Evolutionary conservation across 2,329 filamentous ascomycete genomes (phyloP).

Genomic region (Apiospora marii): DNA sequence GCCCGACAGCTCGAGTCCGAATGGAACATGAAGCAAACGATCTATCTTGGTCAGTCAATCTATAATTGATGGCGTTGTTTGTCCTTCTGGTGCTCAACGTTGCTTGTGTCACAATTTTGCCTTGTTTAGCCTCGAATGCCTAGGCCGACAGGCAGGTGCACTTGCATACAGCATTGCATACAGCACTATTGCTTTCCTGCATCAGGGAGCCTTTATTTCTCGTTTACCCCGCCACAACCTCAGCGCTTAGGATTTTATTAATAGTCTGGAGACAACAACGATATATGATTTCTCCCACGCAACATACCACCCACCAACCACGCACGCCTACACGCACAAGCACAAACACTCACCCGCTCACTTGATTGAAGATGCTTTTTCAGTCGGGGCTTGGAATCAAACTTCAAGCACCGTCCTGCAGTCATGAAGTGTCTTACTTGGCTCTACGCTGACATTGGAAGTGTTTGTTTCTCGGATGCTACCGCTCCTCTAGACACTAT

Average conservation of each 20-base stretch:
- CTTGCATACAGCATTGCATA: background rate
- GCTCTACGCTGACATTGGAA: background rate
- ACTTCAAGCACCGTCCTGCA: background rate
- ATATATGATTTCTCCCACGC: background rate
- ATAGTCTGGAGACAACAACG: slow-evolving; percentile 5
- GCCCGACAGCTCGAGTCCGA: background rate
- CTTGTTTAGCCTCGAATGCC: background rate
- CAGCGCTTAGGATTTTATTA: slow-evolving; percentile 16
- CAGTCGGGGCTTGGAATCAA: slow-evolving; percentile 11
- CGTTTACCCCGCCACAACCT: slow-evolving; percentile 4
- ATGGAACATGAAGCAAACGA: background rate
- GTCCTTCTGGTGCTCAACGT: background rate
- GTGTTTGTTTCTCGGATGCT: background rate
- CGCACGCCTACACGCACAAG: background rate
- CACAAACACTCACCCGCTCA: background rate
- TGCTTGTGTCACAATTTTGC: background rate
- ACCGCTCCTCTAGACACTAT: background rate
- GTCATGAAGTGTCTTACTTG: slow-evolving; percentile 10
- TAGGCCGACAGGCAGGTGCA: background rate
- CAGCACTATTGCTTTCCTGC: slow-evolving; percentile 18
- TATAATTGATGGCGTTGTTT: slow-evolving; percentile 13
- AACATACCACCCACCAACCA: background rate
- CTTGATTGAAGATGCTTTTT: background rate
- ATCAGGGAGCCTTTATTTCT: slow-evolving; percentile 13
- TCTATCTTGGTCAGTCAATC: background rate